These are phyloP conservation scores for Hypholoma sublateritium DNA, from an alignment of 768 basidiomycete genomes.

Conservation along the genomic window DNA sequence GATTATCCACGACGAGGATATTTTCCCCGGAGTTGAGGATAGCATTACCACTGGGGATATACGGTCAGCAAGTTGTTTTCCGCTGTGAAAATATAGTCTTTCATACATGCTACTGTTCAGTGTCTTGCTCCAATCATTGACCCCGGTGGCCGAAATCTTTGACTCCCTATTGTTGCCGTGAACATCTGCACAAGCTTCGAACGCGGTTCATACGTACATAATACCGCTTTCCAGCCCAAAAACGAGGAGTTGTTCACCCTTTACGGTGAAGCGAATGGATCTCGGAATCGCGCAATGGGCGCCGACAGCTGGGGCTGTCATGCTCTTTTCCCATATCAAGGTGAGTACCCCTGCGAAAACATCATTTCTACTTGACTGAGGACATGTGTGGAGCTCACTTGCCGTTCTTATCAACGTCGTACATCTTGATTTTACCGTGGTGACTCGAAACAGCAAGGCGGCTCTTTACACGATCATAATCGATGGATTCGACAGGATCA, in stretches of 20 bases:
- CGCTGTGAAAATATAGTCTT: neutral
- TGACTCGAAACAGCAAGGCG: neutral
- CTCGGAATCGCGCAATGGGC: neutral
- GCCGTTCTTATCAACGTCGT: slow-evolving; percentile 2
- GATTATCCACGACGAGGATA: slow-evolving; percentile 11
- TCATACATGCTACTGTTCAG: slow-evolving; percentile 11
- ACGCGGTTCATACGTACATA: slow-evolving; percentile 1
- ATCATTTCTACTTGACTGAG: neutral
- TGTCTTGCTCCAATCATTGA: neutral
- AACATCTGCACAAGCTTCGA: neutral
- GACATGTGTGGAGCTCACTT: neutral
- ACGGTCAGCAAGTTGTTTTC: neutral
- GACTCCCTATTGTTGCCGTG: neutral
- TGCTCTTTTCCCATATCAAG: neutral
- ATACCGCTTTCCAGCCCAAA: slow-evolving; percentile 10
- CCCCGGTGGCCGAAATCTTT: neutral
- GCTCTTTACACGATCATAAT: neutral
- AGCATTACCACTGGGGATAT: slow-evolving; percentile 4
- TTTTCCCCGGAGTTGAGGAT: neutral
- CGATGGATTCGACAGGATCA: slow-evolving; percentile 6
- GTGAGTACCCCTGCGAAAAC: neutral
- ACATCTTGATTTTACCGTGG: slow-evolving; percentile 3
- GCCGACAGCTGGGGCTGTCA: neutral
- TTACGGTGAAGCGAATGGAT: slow-evolving; percentile 2
- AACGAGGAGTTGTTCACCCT: slow-evolving; percentile 3